A percentile compares a stretch with the other conserved stretches of the same genome.
Conservation (phyloP, 108 stramenopile genomes). For the Stephanodiscus minutulus region DNA sequence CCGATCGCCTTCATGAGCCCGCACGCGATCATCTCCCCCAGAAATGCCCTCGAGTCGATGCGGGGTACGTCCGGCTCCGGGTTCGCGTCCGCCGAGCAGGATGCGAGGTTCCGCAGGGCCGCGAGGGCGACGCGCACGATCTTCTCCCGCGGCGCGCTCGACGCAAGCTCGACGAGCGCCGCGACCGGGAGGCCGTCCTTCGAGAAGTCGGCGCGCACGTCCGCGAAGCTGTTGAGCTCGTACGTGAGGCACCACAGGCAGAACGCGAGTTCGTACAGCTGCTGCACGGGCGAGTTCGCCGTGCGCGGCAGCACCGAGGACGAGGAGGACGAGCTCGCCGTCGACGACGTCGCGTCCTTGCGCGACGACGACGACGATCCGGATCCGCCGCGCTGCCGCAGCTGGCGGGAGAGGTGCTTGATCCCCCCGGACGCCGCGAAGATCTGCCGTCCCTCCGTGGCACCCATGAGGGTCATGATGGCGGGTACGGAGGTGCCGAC, state of each 20-base stretch:
- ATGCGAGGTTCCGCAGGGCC: conserved; percentile 71
- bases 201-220: conserved; percentile 77
- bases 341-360: not conserved
- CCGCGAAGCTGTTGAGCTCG: conserved; percentile 70
- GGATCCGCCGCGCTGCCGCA: conserved; percentile 11
- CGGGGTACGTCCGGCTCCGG: conserved; percentile 42
- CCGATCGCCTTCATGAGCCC: conserved; percentile 67
- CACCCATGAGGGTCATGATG: conserved; percentile 74
- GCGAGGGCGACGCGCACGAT: conserved; percentile 80
- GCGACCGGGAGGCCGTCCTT: conserved; percentile 70
- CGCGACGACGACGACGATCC: not conserved
- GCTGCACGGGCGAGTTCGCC: conserved; percentile 86
- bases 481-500: conserved; percentile 76
- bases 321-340: conserved; percentile 7
- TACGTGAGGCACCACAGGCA: conserved; percentile 95
- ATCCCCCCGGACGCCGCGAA: conserved; percentile 85
- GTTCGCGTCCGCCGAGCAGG: conserved; percentile 47
- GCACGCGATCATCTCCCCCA: conserved; percentile 78
- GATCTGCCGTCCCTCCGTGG: conserved; percentile 73
- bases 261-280: conserved; percentile 94
- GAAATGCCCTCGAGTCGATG: conserved; percentile 53
- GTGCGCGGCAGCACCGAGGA: conserved; percentile 50
- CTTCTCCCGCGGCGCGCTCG: conserved; percentile 85
- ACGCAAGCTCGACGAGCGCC: conserved; percentile 70
- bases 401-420: conserved; percentile 87